A percentile compares a stretch with the other conserved stretches of the same genome.
Evolutionary conservation across 2,329 filamentous ascomycete genomes (phyloP).

Genomic region (Fusarium aywerte): DNA sequence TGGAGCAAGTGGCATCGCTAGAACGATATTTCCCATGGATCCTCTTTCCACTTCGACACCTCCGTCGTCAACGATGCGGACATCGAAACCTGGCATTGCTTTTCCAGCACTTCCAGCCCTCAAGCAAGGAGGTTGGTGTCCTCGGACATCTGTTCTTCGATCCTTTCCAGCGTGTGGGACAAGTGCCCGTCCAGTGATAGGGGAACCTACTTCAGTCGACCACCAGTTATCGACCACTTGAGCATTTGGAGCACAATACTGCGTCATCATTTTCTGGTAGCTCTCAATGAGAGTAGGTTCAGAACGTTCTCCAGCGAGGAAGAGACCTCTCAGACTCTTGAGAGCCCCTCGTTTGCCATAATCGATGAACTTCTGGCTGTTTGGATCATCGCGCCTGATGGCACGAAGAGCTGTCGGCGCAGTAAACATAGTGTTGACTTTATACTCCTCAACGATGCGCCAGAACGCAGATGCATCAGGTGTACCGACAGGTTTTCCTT

Average conservation of each 20-base stretch:
- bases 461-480: conserved; percentile 90
- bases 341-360: conserved; percentile 76
- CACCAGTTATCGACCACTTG: conserved; percentile 70
- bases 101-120: conserved; percentile 91
- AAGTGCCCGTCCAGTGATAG: conserved; percentile 66
- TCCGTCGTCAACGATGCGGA: conserved; percentile 83
- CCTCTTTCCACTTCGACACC: conserved; percentile 77
- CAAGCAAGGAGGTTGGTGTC: conserved; percentile 62
- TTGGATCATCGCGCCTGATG: conserved; percentile 85
- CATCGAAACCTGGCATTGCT: conserved; percentile 90
- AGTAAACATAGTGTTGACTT: conserved; percentile 85
- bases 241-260: conserved; percentile 71
- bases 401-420: conserved; percentile 88
- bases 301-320: conserved; percentile 88
- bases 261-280: conserved; percentile 78
- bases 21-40: conserved; percentile 90
- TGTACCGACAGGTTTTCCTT: conserved; percentile 93
- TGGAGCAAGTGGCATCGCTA: conserved; percentile 83
- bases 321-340: conserved; percentile 77
- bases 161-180: conserved; percentile 68
- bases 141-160: conserved; percentile 56
- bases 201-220: conserved; percentile 69
- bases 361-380: conserved; percentile 71
- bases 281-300: conserved; percentile 86
- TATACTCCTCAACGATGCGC: conserved; percentile 86